Conservation (phyloP, 164 flowering plant genomes). For the Paratinospora sagittata region DNA sequence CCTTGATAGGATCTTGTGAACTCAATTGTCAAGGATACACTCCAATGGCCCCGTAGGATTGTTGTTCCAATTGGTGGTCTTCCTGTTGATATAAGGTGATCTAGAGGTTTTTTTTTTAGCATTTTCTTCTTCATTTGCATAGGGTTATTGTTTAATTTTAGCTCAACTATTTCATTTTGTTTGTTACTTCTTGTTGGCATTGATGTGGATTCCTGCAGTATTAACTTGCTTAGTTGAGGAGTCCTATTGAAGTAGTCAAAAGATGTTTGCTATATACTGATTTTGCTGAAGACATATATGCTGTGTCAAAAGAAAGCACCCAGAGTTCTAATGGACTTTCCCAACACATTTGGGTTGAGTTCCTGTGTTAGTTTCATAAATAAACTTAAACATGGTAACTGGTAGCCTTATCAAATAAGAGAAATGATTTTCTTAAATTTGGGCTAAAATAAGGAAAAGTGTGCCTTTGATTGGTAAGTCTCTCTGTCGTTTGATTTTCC, state of each 20-base stretch:
- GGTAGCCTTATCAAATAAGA: neutral
- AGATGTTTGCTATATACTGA: neutral
- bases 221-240: neutral
- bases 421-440: neutral
- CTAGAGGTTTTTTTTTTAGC: neutral
- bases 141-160: too few relatives aligned
- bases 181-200: neutral
- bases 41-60: conserved; percentile 98
- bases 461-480: too few relatives aligned
- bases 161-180: too few relatives aligned
- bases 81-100: conserved; percentile 79
- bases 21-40: conserved; percentile 80
- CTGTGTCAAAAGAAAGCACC: neutral
- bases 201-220: neutral
- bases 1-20: conserved; percentile 71
- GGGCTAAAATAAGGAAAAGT: too few relatives aligned
- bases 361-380: neutral
- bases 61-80: conserved; percentile 94
- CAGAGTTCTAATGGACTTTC: neutral
- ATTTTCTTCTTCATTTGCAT: neutral
- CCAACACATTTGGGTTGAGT: neutral
- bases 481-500: too few relatives aligned
- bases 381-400: neutral
- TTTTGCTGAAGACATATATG: too few relatives aligned
- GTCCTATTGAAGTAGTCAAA: neutral